phyloP scores from a whole-genome alignment of 768 basidiomycete genomes.

The Lactifluus echinatus region DNA sequence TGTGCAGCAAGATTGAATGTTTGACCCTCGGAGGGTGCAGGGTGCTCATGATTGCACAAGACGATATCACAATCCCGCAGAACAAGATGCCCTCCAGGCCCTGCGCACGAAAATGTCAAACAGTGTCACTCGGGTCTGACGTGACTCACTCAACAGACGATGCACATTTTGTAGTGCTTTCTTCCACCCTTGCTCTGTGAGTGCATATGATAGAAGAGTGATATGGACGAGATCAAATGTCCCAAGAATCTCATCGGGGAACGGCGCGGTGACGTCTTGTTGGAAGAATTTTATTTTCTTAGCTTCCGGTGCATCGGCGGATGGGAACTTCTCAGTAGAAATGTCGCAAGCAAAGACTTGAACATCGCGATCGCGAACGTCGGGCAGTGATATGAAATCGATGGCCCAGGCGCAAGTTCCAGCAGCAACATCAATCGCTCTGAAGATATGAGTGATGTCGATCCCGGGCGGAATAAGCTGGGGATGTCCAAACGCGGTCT shows the following conservation, averaged over 20 bases:
- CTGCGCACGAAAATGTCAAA: neutral
- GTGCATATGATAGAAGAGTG: neutral
- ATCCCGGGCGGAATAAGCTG: neutral
- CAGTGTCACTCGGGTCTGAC: neutral
- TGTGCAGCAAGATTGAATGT: neutral
- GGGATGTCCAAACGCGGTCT: neutral
- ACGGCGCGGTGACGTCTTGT: neutral
- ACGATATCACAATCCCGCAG: neutral
- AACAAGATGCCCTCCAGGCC: neutral
- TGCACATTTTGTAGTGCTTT: neutral
- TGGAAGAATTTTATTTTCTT: neutral
- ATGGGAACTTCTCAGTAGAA: neutral
- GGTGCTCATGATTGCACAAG: neutral
- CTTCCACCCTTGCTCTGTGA: neutral
- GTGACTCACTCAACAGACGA: neutral
- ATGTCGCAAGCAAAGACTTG: slow-evolving; percentile 8
- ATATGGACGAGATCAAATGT: slow-evolving; percentile 5
- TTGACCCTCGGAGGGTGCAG: neutral
- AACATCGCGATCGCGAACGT: neutral
- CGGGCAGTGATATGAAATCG: neutral
- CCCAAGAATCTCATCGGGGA: neutral
- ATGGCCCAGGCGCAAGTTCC: slow-evolving; percentile 1
- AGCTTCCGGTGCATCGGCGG: neutral
- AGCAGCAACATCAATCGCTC: neutral
- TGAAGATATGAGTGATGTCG: neutral